Evolutionary conservation across 257 asterid genomes (phyloP).

Genomic region (Dorcoceras hygrometricum): DNA sequence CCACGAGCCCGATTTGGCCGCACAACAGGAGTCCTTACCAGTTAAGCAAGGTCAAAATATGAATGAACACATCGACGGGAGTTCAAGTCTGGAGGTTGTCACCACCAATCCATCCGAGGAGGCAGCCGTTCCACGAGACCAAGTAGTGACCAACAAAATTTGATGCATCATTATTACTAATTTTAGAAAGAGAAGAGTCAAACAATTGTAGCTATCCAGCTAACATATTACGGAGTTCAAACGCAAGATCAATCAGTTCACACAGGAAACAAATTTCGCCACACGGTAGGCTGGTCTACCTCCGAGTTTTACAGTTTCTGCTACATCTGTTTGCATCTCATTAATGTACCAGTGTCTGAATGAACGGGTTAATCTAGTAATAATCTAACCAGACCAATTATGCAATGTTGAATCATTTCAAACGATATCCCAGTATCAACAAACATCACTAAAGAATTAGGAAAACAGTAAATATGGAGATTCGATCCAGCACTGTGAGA

Average conservation of each 20-base stretch:
- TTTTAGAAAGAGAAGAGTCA: neutral
- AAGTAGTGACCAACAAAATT: neutral
- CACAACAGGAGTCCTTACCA: slow-evolving; percentile 29
- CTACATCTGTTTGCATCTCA: neutral
- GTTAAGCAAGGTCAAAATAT: slow-evolving; percentile 27
- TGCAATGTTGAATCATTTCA: no score
- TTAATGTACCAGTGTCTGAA: no score
- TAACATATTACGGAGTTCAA: neutral
- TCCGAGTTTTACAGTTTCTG: neutral
- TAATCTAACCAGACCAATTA: no score
- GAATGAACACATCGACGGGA: slow-evolving; percentile 21
- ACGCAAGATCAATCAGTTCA: neutral
- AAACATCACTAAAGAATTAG: no score
- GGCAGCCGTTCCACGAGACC: neutral
- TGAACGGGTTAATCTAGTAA: no score
- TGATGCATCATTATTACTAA: neutral
- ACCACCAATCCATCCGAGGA: neutral
- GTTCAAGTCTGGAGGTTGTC: slow-evolving; percentile 1
- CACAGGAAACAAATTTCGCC: no score
- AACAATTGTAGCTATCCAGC: neutral
- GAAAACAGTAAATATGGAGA: no score
- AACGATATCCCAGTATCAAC: no score
- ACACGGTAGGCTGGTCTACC: no score
- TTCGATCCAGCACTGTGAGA: no score
- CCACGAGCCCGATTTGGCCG: neutral